Conservation (phyloP, 495 filamentous ascomycete genomes). For the Aspergillus conjunctus region DNA sequence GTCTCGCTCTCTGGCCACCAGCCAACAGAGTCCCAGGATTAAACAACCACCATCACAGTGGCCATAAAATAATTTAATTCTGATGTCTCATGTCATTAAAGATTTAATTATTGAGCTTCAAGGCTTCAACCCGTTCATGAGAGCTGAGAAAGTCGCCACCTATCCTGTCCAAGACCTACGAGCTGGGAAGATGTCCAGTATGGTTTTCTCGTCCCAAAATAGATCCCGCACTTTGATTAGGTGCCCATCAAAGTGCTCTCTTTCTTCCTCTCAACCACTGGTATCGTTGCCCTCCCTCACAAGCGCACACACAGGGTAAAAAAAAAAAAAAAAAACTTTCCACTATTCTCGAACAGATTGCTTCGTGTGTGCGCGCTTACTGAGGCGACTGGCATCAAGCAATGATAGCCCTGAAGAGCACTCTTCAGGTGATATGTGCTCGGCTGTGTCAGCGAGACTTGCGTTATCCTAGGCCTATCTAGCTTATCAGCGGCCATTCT, state of each 20-base stretch:
- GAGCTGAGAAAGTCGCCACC: conserved; percentile 22
- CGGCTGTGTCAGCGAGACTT: conserved; percentile 22
- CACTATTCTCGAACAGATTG: neutral
- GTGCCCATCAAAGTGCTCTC: conserved; percentile 8
- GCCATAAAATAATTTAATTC: conserved; percentile 12
- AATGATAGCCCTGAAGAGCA: conserved; percentile 15
- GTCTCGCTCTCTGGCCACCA: neutral
- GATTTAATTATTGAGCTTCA: conserved; percentile 4
- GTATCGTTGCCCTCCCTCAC: conserved; percentile 1
- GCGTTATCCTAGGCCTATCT: conserved; percentile 16
- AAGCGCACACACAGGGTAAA: neutral
- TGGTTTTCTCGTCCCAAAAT: conserved; percentile 23
- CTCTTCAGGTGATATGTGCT: conserved; percentile 21
- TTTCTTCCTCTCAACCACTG: conserved; percentile 16
- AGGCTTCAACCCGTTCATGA: conserved; percentile 1
- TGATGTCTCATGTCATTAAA: conserved; percentile 19
- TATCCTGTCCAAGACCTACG: conserved; percentile 15
- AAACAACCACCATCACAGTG: conserved; percentile 7
- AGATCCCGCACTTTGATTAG: conserved; percentile 14
- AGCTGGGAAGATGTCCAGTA: neutral
- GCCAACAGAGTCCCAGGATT: conserved; percentile 2
- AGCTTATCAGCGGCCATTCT: conserved; percentile 27
- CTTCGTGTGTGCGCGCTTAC: conserved; percentile 20
- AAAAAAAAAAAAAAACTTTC: too few species aligned
- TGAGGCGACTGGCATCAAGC: conserved; percentile 14